Evolutionary conservation across 2,329 filamentous ascomycete genomes (phyloP).

Genomic region (Sordariomycetes sp.): DNA sequence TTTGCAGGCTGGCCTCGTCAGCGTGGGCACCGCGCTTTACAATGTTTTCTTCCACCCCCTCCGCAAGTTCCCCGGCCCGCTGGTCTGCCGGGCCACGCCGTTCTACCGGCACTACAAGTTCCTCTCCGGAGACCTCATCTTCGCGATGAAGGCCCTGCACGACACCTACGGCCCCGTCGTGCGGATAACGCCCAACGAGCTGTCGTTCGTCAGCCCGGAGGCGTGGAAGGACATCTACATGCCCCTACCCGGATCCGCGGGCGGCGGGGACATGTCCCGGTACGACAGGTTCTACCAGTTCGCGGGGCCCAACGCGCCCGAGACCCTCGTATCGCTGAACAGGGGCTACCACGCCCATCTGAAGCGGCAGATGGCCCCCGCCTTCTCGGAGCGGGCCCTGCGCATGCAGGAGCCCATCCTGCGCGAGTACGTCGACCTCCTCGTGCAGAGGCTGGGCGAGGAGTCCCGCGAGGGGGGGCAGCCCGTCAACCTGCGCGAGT

Average conservation of each 20-base stretch:
- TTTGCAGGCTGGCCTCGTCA: too few relatives aligned
- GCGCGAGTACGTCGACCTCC: neutral
- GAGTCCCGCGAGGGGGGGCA: neutral
- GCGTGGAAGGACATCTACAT: conserved; percentile 30
- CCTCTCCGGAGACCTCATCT: neutral
- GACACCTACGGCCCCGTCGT: conserved; percentile 20
- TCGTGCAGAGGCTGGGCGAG: neutral
- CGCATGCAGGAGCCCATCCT: neutral
- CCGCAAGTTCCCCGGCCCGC: neutral
- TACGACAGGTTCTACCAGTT: neutral
- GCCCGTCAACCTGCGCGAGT: neutral
- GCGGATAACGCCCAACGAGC: conserved; percentile 24
- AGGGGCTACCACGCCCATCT: too few relatives aligned
- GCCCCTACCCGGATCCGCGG: too few relatives aligned
- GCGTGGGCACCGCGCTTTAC: neutral
- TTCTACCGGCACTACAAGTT: neutral
- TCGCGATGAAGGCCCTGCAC: conserved; percentile 7
- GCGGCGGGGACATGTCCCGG: conserved; percentile 2
- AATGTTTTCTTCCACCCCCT: neutral
- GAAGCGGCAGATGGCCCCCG: too few relatives aligned
- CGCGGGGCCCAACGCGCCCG: neutral
- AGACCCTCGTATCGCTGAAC: neutral
- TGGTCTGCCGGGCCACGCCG: neutral
- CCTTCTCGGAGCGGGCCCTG: neutral
- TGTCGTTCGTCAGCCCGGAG: conserved; percentile 22